These are phyloP conservation scores for Malassezia restricta DNA, from an alignment of 1,284 basidiomycete genomes.

Conservation along the genomic window DNA sequence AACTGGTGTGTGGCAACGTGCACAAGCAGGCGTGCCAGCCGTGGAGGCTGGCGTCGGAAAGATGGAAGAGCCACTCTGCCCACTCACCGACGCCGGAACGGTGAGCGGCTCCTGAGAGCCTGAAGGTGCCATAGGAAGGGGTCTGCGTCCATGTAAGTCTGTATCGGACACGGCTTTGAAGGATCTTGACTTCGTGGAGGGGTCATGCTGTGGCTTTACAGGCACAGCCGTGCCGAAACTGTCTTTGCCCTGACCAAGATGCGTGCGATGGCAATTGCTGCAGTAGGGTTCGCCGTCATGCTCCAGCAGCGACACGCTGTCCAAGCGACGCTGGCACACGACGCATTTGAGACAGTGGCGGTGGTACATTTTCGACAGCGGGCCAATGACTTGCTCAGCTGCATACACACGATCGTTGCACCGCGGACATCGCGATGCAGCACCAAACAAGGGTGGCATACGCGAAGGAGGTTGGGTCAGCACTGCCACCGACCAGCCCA, in stretches of 20 bases:
- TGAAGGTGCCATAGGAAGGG: conserved; percentile 1
- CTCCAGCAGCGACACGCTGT: conserved; percentile 40
- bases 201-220: conserved; percentile 9
- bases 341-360: conserved; percentile 41
- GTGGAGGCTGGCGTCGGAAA: conserved; percentile 12
- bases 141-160: neutral
- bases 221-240: conserved; percentile 41
- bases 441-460: conserved; percentile 28
- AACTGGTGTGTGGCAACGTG: conserved; percentile 31
- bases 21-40: conserved; percentile 34
- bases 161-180: neutral
- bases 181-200: neutral
- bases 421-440: conserved; percentile 40
- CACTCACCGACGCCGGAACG: neutral
- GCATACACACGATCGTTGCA: conserved; percentile 40
- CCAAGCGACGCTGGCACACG: conserved; percentile 40
- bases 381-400: conserved; percentile 44
- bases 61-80: neutral
- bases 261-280: conserved; percentile 40
- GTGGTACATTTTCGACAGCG: conserved; percentile 38
- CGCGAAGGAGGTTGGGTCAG: neutral
- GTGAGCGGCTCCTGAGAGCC: neutral
- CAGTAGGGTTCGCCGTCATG: conserved; percentile 44
- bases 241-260: conserved; percentile 42
- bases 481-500: neutral